Conservation (phyloP, 1,284 basidiomycete species). For the Cutaneotrichosporon mucoides region DNA sequence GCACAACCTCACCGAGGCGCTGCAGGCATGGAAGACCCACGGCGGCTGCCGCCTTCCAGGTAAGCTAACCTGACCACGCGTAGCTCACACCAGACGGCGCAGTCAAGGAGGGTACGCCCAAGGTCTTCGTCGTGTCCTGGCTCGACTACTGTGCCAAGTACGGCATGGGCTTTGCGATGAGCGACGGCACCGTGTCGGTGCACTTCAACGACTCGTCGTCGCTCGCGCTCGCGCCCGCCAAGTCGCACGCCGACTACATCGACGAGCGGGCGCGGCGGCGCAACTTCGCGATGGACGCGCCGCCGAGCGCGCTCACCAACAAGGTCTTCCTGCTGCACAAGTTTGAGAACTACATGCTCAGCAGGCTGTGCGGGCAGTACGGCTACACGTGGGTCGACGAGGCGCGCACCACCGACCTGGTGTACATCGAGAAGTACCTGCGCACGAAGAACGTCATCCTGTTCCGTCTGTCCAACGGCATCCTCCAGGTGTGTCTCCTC, state of each 20-base stretch:
- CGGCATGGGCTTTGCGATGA: slow-evolving; percentile 95
- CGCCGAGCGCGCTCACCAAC: slow-evolving; percentile 62
- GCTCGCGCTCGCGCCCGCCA: slow-evolving; percentile 76
- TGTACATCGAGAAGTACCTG: slow-evolving; percentile 92
- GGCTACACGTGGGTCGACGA: slow-evolving; percentile 69
- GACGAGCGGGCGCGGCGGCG: slow-evolving; percentile 32
- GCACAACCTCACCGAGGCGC: slow-evolving; percentile 59
- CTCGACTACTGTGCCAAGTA: slow-evolving; percentile 98
- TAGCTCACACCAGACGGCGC: slow-evolving; percentile 21
- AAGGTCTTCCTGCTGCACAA: slow-evolving; percentile 88
- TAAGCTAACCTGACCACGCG: slow-evolving; percentile 21
- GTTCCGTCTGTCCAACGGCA: slow-evolving; percentile 91
- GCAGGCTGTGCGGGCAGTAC: slow-evolving; percentile 72
- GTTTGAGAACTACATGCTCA: slow-evolving; percentile 89
- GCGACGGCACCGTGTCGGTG: slow-evolving; percentile 88
- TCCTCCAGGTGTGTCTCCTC: slow-evolving; percentile 65
- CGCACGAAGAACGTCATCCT: slow-evolving; percentile 95
- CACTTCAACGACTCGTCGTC: slow-evolving; percentile 94
- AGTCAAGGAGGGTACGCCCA: slow-evolving; percentile 59
- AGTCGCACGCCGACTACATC: slow-evolving; percentile 84
- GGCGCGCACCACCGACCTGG: slow-evolving; percentile 71
- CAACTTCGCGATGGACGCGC: slow-evolving; percentile 41
- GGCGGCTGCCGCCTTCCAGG: slow-evolving; percentile 48
- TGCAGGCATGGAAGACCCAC: slow-evolving; percentile 1
- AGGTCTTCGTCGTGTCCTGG: slow-evolving; percentile 93